Base-by-base conservation (phyloP, 176 grass and related monocot species). In the Metroxylon sagu region DNA sequence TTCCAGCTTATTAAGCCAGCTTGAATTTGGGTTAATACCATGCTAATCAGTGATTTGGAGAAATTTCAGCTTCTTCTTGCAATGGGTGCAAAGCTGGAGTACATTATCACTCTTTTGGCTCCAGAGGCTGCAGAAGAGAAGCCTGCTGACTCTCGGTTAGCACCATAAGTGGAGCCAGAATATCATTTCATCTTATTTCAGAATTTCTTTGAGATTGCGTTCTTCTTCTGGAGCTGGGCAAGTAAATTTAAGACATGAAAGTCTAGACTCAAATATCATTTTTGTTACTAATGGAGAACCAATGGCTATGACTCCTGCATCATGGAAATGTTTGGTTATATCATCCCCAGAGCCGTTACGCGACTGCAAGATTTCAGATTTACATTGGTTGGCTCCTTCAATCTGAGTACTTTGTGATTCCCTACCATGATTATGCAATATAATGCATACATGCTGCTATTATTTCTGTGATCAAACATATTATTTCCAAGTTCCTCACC, bases 161-260 rank as follows among this genome's bases (percentile, higher is more conserved):
- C 4, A 54, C 53, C 61, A 10, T 60, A 61, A 0, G 71, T 90
- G 71, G 87, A 76, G 53, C 80, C 83, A 26, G 90, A 77, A 7
- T 85, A 90, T 53, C 91, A 87, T 69, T 96, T 96, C 77, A 85
- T 95, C 74, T 71, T 95, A 60, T 95, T 95, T 77, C 91, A 95
- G 64, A 95, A 95, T 69, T 83, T 80, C 29, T 95, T 95, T 53
- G 90, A 89, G 82, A 85, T 89, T 60, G 83, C 71, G 3, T 87
- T 90, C 65, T 95, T 90, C 83, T 73, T 90, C 77, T 86, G 80
- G 80, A 64, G 86, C 56, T 54, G 57, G 82, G 90, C 90, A 86
- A 16, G 61, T 59, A 65, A 26, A 26, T 50, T 29, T 31, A 3
- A 19, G 49, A 67, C n/a, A n/a, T n/a, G 19, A 61, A 23, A 23